Conservation (phyloP, 1,139 yeast species). For the Kluyveromyces sp. region DNA sequence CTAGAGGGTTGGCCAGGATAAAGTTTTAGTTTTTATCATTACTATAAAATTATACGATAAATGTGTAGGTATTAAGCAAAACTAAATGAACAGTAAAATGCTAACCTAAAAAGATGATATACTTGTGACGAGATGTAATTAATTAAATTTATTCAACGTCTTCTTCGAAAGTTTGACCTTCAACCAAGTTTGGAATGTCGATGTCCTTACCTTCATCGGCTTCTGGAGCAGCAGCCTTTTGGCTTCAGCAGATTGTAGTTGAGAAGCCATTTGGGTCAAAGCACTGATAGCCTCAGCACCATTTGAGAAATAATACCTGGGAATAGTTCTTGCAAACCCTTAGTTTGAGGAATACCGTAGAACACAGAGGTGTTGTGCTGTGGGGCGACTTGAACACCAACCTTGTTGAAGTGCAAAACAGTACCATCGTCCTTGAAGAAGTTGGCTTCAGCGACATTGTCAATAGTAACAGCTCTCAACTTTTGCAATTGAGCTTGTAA, state of each 20-base stretch:
- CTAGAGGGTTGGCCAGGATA: no score
- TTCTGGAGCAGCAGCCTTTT: slow-evolving; percentile 41
- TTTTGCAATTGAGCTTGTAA: slow-evolving; percentile 85
- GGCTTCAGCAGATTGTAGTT: slow-evolving; percentile 59
- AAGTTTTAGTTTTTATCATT: no score
- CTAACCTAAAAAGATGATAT: background rate
- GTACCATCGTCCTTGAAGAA: slow-evolving; percentile 95
- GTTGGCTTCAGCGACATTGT: slow-evolving; percentile 92
- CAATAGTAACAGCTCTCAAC: slow-evolving; percentile 82
- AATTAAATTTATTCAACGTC: slow-evolving; percentile 48
- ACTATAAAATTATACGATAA: no score
- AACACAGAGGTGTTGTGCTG: slow-evolving; percentile 89
- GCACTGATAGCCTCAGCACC: slow-evolving; percentile 90
- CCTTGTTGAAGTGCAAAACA: slow-evolving; percentile 92
- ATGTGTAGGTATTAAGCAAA: background rate
- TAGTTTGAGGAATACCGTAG: slow-evolving; percentile 93
- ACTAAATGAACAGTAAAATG: background rate
- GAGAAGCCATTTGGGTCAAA: slow-evolving; percentile 85
- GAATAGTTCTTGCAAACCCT: slow-evolving; percentile 84
- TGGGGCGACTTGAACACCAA: slow-evolving; percentile 89
- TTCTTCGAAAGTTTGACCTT: slow-evolving; percentile 89
- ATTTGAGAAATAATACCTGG: slow-evolving; percentile 94
- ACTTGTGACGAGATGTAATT: background rate
- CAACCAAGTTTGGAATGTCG: slow-evolving; percentile 90
- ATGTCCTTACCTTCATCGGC: slow-evolving; percentile 36